Conservation (phyloP, 2,329 filamentous ascomycete species). For the Verticillium nubilum region DNA sequence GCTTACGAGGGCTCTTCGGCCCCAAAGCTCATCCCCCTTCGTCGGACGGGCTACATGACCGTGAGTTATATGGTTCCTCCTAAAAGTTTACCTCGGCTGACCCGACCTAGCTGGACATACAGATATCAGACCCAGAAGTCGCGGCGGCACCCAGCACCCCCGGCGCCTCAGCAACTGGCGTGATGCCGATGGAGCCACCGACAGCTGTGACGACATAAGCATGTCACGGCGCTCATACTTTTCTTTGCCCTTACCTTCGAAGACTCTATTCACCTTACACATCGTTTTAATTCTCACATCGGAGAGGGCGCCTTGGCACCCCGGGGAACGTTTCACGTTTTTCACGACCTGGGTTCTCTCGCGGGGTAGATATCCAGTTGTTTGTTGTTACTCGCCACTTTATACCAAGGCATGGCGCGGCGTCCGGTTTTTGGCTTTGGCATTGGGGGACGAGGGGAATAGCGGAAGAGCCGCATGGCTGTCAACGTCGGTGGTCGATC, state of each 20-base stretch:
- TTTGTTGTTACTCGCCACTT: background rate
- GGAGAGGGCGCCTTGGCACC: background rate
- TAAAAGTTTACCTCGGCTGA: slow-evolving; percentile 16
- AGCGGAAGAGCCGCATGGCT: background rate
- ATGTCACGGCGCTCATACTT: background rate
- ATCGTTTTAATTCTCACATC: slow-evolving; percentile 9
- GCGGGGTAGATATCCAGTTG: slow-evolving; percentile 7
- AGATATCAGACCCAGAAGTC: slow-evolving; percentile 74
- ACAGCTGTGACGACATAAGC: slow-evolving; percentile 6
- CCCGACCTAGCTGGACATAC: slow-evolving; percentile 61
- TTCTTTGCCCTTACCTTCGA: slow-evolving; percentile 3
- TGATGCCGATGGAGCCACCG: slow-evolving; percentile 9
- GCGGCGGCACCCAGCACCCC: slow-evolving; percentile 43
- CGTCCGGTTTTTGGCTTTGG: slow-evolving; percentile 4
- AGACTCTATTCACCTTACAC: slow-evolving; percentile 6
- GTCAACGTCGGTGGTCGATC: background rate
- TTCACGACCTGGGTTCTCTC: background rate
- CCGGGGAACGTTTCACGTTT: background rate
- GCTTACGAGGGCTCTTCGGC: slow-evolving; percentile 44
- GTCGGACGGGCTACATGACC: slow-evolving; percentile 83
- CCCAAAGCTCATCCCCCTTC: slow-evolving; percentile 71
- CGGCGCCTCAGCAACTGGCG: slow-evolving; percentile 5
- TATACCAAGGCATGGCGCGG: slow-evolving; percentile 15
- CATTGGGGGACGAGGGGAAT: background rate
- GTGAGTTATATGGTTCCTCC: slow-evolving; percentile 29